Evolutionary conservation across 2,329 filamentous ascomycete genomes (phyloP).

Genomic region (Nothopassalora personata): DNA sequence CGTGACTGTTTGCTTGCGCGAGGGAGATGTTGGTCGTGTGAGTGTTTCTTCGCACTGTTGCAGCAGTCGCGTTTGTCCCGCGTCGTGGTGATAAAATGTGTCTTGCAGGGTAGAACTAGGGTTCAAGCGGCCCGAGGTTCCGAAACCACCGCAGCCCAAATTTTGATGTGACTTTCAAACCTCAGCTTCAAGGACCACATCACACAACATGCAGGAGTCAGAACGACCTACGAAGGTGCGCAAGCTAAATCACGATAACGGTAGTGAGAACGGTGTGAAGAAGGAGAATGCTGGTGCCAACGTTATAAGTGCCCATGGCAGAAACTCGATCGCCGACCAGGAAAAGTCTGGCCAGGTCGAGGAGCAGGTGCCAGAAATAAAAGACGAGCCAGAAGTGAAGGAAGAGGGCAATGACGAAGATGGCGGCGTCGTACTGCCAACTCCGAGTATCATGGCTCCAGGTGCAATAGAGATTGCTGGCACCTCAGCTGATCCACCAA

Average conservation of each 20-base stretch:
- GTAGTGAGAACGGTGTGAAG: neutral
- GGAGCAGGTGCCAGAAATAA: neutral
- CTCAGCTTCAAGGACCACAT: neutral
- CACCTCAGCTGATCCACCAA: slow-evolving; percentile 19
- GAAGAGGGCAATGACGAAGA: neutral
- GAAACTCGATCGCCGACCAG: neutral
- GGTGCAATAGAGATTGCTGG: neutral
- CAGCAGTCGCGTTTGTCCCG: slow-evolving; percentile 2
- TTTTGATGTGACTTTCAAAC: slow-evolving; percentile 1
- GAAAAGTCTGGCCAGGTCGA: neutral
- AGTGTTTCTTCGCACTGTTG: neutral
- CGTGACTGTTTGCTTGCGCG: neutral
- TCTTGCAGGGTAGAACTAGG: too few species aligned
- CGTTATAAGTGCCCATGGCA: neutral
- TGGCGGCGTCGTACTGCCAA: neutral
- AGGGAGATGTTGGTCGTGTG: slow-evolving; percentile 3
- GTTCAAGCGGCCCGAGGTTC: neutral
- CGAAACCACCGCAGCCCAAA: neutral
- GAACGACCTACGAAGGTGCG: slow-evolving; percentile 52
- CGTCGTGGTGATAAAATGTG: neutral
- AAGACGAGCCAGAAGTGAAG: neutral
- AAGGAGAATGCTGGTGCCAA: neutral
- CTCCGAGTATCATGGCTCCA: slow-evolving; percentile 2
- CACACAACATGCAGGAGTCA: slow-evolving; percentile 48
- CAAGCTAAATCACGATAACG: slow-evolving; percentile 42